Evolutionary conservation across 2,329 filamentous ascomycete genomes (phyloP).

Genomic region (Aspergillus novoparasiticus): DNA sequence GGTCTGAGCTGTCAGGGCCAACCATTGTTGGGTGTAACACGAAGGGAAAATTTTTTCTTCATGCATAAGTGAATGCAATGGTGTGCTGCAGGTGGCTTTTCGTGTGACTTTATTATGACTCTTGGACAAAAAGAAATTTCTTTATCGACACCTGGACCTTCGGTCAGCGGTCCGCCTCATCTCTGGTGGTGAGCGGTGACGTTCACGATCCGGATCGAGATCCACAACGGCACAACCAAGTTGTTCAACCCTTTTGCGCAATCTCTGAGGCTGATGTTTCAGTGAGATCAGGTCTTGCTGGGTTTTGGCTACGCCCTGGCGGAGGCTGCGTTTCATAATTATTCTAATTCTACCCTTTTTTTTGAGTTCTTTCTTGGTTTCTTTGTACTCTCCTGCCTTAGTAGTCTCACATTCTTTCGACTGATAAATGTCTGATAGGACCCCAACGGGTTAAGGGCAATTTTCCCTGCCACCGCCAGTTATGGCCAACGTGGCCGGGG

Average conservation of each 20-base stretch:
- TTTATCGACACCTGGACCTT: neutral
- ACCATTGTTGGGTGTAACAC: neutral
- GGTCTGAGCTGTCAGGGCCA: conserved; percentile 4
- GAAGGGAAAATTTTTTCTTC: neutral
- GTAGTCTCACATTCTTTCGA: neutral
- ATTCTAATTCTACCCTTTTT: neutral
- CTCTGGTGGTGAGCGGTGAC: conserved; percentile 6
- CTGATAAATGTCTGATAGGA: neutral
- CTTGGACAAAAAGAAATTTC: neutral
- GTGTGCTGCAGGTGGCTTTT: neutral
- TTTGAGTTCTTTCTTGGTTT: neutral
- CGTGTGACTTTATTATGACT: neutral
- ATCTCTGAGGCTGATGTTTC: conserved; percentile 1
- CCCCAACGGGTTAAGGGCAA: neutral
- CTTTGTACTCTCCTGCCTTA: neutral
- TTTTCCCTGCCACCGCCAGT: conserved; percentile 6
- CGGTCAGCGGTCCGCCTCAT: neutral
- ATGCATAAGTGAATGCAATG: conserved; percentile 1
- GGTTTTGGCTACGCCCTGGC: neutral
- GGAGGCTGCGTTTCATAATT: neutral
- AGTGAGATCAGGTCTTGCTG: neutral
- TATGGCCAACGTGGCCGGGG: conserved; percentile 2
- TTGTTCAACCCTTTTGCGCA: neutral
- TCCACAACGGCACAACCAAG: conserved; percentile 4
- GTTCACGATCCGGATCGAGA: conserved; percentile 15